A percentile compares a stretch with the other conserved stretches of the same genome.
Conservation (phyloP, 805 yeast species). For the Starmerella apicola region DNA sequence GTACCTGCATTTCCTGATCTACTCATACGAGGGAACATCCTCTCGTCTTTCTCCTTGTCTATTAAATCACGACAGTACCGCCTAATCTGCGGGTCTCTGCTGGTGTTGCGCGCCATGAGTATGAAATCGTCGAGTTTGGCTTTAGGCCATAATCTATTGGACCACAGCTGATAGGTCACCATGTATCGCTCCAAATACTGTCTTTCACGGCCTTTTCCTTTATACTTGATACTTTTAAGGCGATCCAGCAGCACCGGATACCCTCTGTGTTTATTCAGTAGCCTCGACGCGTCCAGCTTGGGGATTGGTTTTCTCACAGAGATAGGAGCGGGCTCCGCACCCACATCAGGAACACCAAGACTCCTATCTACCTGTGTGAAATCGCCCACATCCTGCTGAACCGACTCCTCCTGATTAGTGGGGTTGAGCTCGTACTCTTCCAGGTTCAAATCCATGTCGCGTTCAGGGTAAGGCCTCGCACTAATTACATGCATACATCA, state of each 20-base stretch:
- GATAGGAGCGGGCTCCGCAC: conserved; percentile 15
- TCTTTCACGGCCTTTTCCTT: conserved; percentile 35
- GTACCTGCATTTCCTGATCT: neutral
- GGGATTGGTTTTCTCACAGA: conserved; percentile 14
- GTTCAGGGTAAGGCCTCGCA: too few relatives aligned
- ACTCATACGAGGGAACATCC: neutral
- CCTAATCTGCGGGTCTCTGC: conserved; percentile 25
- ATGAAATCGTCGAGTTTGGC: conserved; percentile 65
- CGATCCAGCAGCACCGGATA: conserved; percentile 37
- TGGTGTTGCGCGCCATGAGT: conserved; percentile 38
- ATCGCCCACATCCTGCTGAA: too few relatives aligned
- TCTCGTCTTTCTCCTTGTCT: conserved; percentile 19
- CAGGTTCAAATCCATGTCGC: conserved; percentile 1
- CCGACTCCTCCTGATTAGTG: neutral
- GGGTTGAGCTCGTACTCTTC: neutral
- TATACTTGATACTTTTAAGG: conserved; percentile 24
- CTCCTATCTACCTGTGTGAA: conserved; percentile 16
- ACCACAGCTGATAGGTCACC: conserved; percentile 59
- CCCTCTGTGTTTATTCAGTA: conserved; percentile 41
- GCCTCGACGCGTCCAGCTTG: conserved; percentile 37
- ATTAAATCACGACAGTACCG: conserved; percentile 15
- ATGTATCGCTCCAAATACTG: conserved; percentile 40
- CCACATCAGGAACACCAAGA: conserved; percentile 20
- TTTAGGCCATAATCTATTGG: conserved; percentile 63
- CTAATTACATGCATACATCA: too few relatives aligned